A percentile compares a stretch with the other conserved stretches of the same genome.
Evolutionary conservation across 345 rosid species (phyloP).

Genomic region (Triadica sebifera): DNA sequence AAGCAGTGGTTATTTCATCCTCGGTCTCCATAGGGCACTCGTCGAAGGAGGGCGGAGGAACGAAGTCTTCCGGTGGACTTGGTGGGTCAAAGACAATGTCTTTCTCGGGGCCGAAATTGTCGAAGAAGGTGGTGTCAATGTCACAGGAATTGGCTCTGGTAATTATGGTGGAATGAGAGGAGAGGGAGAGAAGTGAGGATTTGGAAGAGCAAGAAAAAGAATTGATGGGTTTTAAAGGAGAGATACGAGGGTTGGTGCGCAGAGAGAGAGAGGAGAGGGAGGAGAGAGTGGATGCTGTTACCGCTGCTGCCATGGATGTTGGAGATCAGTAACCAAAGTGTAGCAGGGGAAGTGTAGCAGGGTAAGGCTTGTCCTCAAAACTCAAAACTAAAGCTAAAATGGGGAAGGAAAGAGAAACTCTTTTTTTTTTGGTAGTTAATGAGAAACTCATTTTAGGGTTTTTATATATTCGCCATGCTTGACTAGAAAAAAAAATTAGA

Average conservation of each 20-base stretch:
- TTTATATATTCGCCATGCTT: no score
- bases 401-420: no score
- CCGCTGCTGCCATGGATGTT: slow-evolving; percentile 26
- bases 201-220: slow-evolving; percentile 5
- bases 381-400: background rate
- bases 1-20: slow-evolving; percentile 68
- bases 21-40: slow-evolving; percentile 67
- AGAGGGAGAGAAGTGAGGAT: slow-evolving; percentile 26
- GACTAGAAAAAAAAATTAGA: no score
- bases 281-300: slow-evolving; percentile 34
- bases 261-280: slow-evolving; percentile 39
- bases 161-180: slow-evolving; percentile 13
- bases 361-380: slow-evolving; percentile 21
- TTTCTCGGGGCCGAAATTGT: slow-evolving; percentile 35
- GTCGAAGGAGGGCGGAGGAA: slow-evolving; percentile 59
- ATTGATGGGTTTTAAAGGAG: slow-evolving; percentile 21
- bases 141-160: slow-evolving; percentile 36
- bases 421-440: no score
- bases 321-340: slow-evolving; percentile 4
- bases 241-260: slow-evolving; percentile 16
- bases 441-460: no score
- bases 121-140: slow-evolving; percentile 52
- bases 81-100: slow-evolving; percentile 63
- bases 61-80: slow-evolving; percentile 56
- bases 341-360: no score